Evolutionary conservation across 352 stramenopile genomes (phyloP).

Genomic region (Pythium utonaiense): DNA sequence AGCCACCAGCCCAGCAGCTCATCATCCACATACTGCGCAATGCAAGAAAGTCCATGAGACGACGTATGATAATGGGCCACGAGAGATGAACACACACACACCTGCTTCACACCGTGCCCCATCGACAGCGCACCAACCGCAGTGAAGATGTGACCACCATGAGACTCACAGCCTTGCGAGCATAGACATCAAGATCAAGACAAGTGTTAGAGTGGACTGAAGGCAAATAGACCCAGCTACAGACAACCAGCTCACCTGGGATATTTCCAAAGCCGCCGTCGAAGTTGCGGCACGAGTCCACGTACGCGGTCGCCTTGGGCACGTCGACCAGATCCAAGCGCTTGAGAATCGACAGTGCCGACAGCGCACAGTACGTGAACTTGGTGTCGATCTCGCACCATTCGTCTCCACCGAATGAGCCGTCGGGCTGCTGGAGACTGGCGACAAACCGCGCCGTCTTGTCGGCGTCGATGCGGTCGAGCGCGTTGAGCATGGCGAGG

Average conservation of each 20-base stretch:
- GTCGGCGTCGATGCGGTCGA: constrained; percentile 80
- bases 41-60: neutral
- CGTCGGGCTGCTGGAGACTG: constrained; percentile 94
- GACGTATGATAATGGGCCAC: neutral
- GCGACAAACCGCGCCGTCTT: constrained; percentile 84
- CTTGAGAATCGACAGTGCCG: constrained; percentile 92
- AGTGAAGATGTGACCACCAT: constrained; percentile 98
- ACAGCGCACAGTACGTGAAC: constrained; percentile 98
- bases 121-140: constrained; percentile 95
- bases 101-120: constrained; percentile 50
- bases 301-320: constrained; percentile 89
- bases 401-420: constrained; percentile 96
- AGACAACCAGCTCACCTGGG: constrained; percentile 30
- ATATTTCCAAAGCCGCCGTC: constrained; percentile 91
- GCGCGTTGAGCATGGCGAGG: constrained; percentile 90
- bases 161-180: constrained; percentile 91
- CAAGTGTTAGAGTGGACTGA: too few species aligned
- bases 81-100: constrained; percentile 1
- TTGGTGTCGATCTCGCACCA: constrained; percentile 98
- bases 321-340: constrained; percentile 86
- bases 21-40: constrained; percentile 66
- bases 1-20: constrained; percentile 97
- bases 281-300: constrained; percentile 97
- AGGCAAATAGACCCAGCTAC: too few species aligned
- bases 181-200: too few species aligned